A percentile compares a stretch with the other conserved stretches of the same genome.
Evolutionary conservation across 2,329 filamentous ascomycete species (phyloP).

Genomic region (Aspergillus flavus): DNA sequence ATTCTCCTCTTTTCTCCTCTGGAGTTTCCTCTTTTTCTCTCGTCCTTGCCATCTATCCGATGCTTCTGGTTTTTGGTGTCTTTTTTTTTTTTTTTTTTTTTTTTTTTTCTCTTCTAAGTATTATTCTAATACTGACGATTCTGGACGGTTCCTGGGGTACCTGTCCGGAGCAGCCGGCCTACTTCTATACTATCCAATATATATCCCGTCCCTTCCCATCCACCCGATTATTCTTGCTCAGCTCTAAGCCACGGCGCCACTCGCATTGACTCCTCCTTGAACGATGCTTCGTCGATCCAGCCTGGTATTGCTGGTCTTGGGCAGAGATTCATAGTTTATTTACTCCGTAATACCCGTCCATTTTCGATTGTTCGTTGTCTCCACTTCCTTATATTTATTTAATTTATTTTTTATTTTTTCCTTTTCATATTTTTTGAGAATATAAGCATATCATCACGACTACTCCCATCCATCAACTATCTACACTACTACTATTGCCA

Average conservation of each 20-base stretch:
- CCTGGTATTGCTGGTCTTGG: background rate
- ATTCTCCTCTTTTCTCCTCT: background rate
- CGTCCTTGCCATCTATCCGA: background rate
- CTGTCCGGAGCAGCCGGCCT: background rate
- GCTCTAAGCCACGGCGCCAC: background rate
- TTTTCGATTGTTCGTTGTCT: background rate
- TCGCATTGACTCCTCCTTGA: background rate
- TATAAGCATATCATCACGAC: background rate
- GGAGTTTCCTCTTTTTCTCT: background rate
- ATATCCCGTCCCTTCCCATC: background rate
- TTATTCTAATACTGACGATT: background rate
- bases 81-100: background rate
- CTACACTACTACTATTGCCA: background rate
- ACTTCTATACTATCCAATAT: background rate
- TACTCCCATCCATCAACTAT: background rate
- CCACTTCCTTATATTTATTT: background rate
- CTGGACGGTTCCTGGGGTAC: background rate
- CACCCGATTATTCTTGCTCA: background rate
- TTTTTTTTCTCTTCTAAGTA: background rate
- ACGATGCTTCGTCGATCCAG: background rate
- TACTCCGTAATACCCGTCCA: background rate
- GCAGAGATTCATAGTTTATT: background rate
- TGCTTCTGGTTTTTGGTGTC: background rate
- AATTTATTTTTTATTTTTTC: background rate
- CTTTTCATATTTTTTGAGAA: no score